Conservation (phyloP, 2,329 filamentous ascomycete genomes). For the Celoporthe dispersa region DNA sequence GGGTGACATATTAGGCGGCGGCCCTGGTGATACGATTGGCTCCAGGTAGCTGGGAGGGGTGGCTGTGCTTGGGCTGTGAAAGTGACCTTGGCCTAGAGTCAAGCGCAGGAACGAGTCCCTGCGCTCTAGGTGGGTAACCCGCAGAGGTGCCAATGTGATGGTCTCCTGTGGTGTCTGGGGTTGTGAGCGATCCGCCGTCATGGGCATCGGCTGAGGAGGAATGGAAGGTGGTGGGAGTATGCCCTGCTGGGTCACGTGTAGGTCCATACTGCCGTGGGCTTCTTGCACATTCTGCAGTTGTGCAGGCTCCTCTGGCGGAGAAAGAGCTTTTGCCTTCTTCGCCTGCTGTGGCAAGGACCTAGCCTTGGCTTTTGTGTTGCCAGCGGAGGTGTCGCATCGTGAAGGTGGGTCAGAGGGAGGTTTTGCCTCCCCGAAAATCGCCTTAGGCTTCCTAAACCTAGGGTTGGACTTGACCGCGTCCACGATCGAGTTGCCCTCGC, state of each 20-base stretch:
- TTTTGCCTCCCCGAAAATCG: slow-evolving; percentile 36
- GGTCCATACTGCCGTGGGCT: not conserved
- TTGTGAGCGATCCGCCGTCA: not conserved
- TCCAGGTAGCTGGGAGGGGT: slow-evolving; percentile 23
- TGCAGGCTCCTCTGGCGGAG: slow-evolving; percentile 8
- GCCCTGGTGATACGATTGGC: slow-evolving; percentile 23
- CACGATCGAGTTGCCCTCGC: slow-evolving; percentile 47
- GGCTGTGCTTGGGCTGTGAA: not conserved
- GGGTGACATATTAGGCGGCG: slow-evolving; percentile 25
- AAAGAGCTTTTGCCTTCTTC: slow-evolving; percentile 14
- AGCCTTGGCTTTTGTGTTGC: slow-evolving; percentile 11
- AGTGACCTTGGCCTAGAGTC: slow-evolving; percentile 5
- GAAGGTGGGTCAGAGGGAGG: slow-evolving; percentile 5
- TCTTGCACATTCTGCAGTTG: not conserved
- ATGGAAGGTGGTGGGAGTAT: slow-evolving; percentile 14
- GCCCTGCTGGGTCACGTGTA: not conserved
- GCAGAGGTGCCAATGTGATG: slow-evolving; percentile 15
- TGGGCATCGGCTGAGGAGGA: slow-evolving; percentile 11
- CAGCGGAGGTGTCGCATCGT: slow-evolving; percentile 7
- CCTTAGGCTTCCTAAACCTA: slow-evolving; percentile 52
- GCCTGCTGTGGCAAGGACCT: slow-evolving; percentile 6
- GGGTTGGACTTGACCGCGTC: slow-evolving; percentile 55
- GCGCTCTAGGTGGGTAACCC: not conserved
- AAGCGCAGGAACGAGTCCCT: slow-evolving; percentile 9
- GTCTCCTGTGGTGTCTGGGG: not conserved